Conservation (phyloP, 768 basidiomycete species). For the Suillus discolor region DNA sequence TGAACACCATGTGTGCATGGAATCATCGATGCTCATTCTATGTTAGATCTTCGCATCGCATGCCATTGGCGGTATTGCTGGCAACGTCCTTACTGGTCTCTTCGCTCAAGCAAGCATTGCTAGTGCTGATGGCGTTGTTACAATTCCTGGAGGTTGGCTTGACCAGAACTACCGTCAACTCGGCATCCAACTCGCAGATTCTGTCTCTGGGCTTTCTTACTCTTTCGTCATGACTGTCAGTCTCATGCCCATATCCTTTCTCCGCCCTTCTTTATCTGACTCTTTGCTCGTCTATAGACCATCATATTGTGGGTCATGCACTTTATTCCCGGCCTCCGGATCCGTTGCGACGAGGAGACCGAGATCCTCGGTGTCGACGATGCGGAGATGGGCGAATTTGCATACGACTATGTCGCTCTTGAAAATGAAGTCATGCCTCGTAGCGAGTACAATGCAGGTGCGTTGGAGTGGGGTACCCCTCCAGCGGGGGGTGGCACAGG, state of each 20-base stretch:
- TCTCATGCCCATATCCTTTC: slow-evolving; percentile 19
- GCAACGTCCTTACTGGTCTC: slow-evolving; percentile 83
- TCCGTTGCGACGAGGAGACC: slow-evolving; percentile 65
- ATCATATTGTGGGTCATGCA: slow-evolving; percentile 90
- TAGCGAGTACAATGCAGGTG: slow-evolving; percentile 29
- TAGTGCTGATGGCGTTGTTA: slow-evolving; percentile 70
- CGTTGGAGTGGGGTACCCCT: too few species aligned
- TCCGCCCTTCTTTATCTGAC: not conserved
- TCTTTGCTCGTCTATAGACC: slow-evolving; percentile 44
- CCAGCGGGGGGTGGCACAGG: too few species aligned
- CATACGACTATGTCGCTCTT: slow-evolving; percentile 84
- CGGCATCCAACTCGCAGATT: slow-evolving; percentile 83
- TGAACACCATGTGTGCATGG: not conserved
- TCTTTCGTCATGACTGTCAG: slow-evolving; percentile 78
- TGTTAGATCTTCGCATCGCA: slow-evolving; percentile 87
- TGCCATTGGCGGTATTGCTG: slow-evolving; percentile 75
- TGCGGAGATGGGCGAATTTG: slow-evolving; percentile 87
- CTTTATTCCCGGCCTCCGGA: slow-evolving; percentile 74
- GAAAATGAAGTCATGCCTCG: slow-evolving; percentile 50
- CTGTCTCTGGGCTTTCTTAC: slow-evolving; percentile 62
- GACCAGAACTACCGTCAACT: slow-evolving; percentile 82
- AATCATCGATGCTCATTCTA: not conserved
- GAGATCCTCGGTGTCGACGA: slow-evolving; percentile 90
- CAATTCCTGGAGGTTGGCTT: slow-evolving; percentile 84
- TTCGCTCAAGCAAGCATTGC: slow-evolving; percentile 86